phyloP scores from a whole-genome alignment of 805 yeast genomes.

The Groenewaldozyma salmanticensis region DNA sequence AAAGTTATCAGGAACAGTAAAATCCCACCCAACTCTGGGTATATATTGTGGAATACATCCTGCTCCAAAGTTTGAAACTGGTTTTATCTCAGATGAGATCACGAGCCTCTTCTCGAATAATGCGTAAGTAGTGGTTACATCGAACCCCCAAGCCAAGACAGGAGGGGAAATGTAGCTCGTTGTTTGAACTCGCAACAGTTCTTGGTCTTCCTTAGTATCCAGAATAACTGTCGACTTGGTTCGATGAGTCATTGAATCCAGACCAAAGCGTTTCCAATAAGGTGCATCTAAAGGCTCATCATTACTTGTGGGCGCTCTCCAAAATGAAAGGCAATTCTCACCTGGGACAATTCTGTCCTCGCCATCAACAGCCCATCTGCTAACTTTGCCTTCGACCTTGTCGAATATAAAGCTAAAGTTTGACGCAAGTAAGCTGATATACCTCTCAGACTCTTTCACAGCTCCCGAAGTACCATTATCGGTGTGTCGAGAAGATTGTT shows the following conservation, averaged over 20 bases:
- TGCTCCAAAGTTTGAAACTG: conserved; percentile 11
- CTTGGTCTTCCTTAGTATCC: conserved; percentile 21
- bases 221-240: conserved; percentile 18
- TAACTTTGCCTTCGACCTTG: conserved; percentile 6
- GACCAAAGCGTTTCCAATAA: conserved; percentile 22
- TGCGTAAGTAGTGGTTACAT: conserved; percentile 9
- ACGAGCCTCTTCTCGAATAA: conserved; percentile 4
- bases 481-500: background rate
- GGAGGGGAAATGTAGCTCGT: conserved; percentile 20
- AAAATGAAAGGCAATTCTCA: conserved; percentile 16
- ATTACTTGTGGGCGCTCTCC: conserved; percentile 28
- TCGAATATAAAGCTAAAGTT: conserved; percentile 3
- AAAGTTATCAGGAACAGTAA: conserved; percentile 16
- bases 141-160: conserved; percentile 24
- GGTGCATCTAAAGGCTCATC: conserved; percentile 23
- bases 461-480: background rate
- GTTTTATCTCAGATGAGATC: conserved; percentile 1
- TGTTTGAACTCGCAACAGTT: conserved; percentile 11
- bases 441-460: background rate
- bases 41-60: conserved; percentile 20
- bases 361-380: conserved; percentile 7
- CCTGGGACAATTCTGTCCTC: conserved; percentile 7
- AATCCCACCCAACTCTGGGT: conserved; percentile 29
- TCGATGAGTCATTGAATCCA: conserved; percentile 6
- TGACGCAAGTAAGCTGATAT: background rate